Evolutionary conservation across 2,329 filamentous ascomycete genomes (phyloP), one percentile per base, ranked within the genome.

Genomic region (Colletotrichum acutatum): DNA sequence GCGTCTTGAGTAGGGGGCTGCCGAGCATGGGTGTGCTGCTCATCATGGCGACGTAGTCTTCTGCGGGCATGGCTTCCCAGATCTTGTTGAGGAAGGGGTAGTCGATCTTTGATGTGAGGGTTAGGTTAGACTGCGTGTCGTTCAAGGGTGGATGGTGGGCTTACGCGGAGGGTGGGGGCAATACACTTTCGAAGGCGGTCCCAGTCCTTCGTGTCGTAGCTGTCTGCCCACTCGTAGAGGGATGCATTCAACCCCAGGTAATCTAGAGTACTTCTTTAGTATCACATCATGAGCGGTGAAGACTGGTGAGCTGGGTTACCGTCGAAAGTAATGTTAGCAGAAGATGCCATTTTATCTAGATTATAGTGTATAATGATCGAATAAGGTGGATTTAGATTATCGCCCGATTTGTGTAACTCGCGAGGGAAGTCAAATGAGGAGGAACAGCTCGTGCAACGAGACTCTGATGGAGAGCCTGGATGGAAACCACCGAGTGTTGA

Each of bases 191-290:
- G 78, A 49, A 91, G 86, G 63, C 90, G 86, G 5, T 84, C 81
- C 90, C 90, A 91, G 82, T 92, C 87, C 82, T 92, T 92, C 80
- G 86, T 86, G 80, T 92, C 90, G 81, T 92, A 91, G 83, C 87
- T 90, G 80, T 91, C 90, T 66, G 88, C 90, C 90, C 90, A 91
- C 78, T 91, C 87, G 80, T 89, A 91, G 76, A 85, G 83, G 42
- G 85, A 83, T 62, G 85, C 79, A 72, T 83, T 84, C 77, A 86
- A 82, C 62, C 86, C 86, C 78, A 88, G 84, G 76, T 85, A 86
- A 77, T 90, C 87, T 86, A 14, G 3, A 1, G 4, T 22, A 22
- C 2, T 16, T n/a, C 5, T 34, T 79, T 90, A 91, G 82, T 84
- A 46, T 58, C 11, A 1, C 22, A 19, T 42, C 22, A 5, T 49